These are phyloP conservation scores for Aspergillus puulaauensis DNA, from an alignment of 2,329 filamentous ascomycete species.

Conservation along the genomic window DNA sequence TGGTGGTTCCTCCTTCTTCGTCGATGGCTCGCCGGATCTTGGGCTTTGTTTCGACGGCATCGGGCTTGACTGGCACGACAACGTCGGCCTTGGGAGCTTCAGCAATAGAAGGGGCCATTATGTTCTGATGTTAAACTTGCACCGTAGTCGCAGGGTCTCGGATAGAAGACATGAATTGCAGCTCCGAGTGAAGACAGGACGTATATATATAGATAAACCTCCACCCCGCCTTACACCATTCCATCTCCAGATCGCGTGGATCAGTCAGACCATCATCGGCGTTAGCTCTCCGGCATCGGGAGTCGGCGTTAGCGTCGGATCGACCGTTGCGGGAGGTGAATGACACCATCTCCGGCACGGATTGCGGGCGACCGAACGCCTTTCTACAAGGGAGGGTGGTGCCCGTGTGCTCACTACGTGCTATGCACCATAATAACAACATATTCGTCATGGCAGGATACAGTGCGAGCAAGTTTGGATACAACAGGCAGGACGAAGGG, in stretches of 20 bases:
- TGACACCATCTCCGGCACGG: too few relatives aligned
- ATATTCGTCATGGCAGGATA: too few relatives aligned
- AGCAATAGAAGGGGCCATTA: constrained; percentile 22
- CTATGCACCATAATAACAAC: too few relatives aligned
- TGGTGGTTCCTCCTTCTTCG: constrained; percentile 23
- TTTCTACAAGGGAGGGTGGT: too few relatives aligned
- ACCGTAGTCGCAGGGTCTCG: background rate
- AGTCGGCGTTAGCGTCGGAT: background rate
- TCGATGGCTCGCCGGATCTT: constrained; percentile 22
- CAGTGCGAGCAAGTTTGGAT: too few relatives aligned
- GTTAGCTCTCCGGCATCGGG: background rate
- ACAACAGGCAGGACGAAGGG: too few relatives aligned
- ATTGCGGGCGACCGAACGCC: too few relatives aligned
- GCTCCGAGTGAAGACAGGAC: background rate
- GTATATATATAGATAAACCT: background rate
- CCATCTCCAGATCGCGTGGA: background rate
- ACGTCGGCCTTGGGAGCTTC: constrained; percentile 11
- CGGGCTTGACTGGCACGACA: constrained; percentile 15
- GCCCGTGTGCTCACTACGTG: too few relatives aligned
- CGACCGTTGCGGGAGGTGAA: too few relatives aligned
- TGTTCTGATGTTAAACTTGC: background rate
- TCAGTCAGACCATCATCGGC: background rate
- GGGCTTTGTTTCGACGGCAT: constrained; percentile 6
- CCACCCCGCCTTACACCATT: background rate
- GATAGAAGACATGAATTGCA: background rate